Evolutionary conservation across 106 monocot genomes (phyloP), one percentile per base, ranked within the genome.

Genomic region (Allium sativum): DNA sequence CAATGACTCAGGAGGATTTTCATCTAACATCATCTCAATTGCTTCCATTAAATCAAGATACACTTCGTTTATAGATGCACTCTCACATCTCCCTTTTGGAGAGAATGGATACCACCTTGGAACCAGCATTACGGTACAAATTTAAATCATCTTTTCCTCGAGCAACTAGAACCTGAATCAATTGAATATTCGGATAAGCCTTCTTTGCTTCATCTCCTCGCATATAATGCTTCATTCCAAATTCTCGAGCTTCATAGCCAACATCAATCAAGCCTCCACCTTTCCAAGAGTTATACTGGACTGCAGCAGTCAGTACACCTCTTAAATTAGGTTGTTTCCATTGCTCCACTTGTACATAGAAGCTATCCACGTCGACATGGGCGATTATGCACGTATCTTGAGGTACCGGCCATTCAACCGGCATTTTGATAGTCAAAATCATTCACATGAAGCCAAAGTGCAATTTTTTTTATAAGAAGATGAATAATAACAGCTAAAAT

Each of bases 21-120:
- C 81, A 54, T 61, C 66, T 42, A 96, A 71, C 91, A 91, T 82
- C 9, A 45, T 66, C 62, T 91, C 87, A 67, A 84, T 90, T 18
- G 91, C 79, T 63, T 84, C 90, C 67, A 90, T 96, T 43, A 96
- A 74, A 64, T 96, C 91, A 74, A 96, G 84, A 73, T 96, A 96
- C 53, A 90, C 96, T 74, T 96, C 96, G 78, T 96, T 90, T 69
- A 96, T 96, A 18, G 96, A 96, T 48, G 96, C 87, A 7, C 96
- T 81, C 62, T 96, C 96, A 64, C 96, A 91, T 18, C 81, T 80
- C 42, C 91, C 96, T 76, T 80, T 82, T 19, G 74, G 69, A 22
- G 91, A 65, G 13, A 96, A 90, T 84, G 10, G 84, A 75, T 31
- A 91, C 81, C 9, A 96, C 91, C 96, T 96, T 84, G 72, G 96